Evolutionary conservation across 768 basidiomycete genomes (phyloP).

Genomic region (Termitomyces sp.): DNA sequence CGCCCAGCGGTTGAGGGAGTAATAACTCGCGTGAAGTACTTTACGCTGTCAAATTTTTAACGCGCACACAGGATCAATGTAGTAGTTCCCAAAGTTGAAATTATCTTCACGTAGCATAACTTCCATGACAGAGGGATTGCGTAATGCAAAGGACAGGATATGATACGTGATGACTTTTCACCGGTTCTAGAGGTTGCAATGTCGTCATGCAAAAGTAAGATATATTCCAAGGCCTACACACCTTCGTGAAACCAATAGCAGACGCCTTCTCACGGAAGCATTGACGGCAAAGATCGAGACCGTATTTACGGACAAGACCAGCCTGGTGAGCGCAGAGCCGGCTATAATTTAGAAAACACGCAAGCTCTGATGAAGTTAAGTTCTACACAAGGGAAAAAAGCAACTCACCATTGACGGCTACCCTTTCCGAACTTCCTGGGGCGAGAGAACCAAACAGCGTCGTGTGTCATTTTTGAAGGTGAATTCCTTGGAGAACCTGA

Average conservation of each 20-base stretch:
- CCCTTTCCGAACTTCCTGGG: conserved; percentile 96
- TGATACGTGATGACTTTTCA: conserved; percentile 20
- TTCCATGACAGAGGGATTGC: conserved; percentile 12
- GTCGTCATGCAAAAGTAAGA: neutral
- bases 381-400: neutral
- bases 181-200: conserved; percentile 33
- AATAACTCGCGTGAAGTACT: neutral
- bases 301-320: conserved; percentile 97
- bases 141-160: neutral
- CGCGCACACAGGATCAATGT: neutral
- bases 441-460: conserved; percentile 96
- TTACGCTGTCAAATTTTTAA: neutral
- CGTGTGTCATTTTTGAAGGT: conserved; percentile 81
- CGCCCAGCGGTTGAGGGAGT: too few relatives aligned
- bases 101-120: conserved; percentile 12
- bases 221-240: conserved; percentile 25
- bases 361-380: neutral
- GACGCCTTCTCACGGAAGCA: conserved; percentile 96
- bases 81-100: neutral
- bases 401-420: conserved; percentile 83
- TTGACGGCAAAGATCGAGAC: conserved; percentile 95
- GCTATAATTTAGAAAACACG: conserved; percentile 33
- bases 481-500: conserved; percentile 15
- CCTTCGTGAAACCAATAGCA: conserved; percentile 94
- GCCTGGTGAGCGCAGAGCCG: conserved; percentile 96